Evolutionary conservation across 306 rosid genomes (phyloP), one percentile per base, ranked within the genome.

Genomic region (Erythrophleum fordii): DNA sequence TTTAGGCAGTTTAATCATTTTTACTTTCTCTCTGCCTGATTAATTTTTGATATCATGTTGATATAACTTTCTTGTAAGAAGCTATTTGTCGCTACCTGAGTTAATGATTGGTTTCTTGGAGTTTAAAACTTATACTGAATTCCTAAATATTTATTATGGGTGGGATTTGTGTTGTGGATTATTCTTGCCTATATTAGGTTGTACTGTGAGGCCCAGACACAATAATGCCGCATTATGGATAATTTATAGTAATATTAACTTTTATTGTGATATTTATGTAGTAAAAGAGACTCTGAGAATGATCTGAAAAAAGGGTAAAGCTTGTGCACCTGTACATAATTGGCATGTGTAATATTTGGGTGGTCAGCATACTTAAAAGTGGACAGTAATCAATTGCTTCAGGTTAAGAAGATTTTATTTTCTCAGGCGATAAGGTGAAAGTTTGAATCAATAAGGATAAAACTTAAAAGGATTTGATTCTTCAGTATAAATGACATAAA

Each of bases 1-100:
- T 72, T 42, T 60, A 11, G 61, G 35, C 14, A 13, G 65, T 60
- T 69, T 48, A 42, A 4, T 6, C 41, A 46, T 53, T 34, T 2
- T 55, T 66, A 20, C 16, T 34, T 56, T 77, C 26, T 64, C 26
- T 64, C 11, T 64, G 46, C 42, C 41, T 61, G 69, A 64, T 64
- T 11, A 35, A 64, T 35, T 49, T 74, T 83, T 81, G 60, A 69
- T 29, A 45, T 69, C 64, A 76, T 35, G 55, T 8, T 18, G 48
- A 11, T 20, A 79, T 42, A 72, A 60, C 26, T 62, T 39, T 25
- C 23, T 74, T 39, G 52, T 17, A 13, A 60, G 66, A 20, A 25
- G 11, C 56, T 66, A 46, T 10, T 71, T 41, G 44, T 46, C 60
- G n/a, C 78, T 82, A 22, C 9, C 26, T 2, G 2, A 58, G 29